Base-by-base conservation (phyloP, 1,284 basidiomycete species). In the Somion occarium region DNA sequence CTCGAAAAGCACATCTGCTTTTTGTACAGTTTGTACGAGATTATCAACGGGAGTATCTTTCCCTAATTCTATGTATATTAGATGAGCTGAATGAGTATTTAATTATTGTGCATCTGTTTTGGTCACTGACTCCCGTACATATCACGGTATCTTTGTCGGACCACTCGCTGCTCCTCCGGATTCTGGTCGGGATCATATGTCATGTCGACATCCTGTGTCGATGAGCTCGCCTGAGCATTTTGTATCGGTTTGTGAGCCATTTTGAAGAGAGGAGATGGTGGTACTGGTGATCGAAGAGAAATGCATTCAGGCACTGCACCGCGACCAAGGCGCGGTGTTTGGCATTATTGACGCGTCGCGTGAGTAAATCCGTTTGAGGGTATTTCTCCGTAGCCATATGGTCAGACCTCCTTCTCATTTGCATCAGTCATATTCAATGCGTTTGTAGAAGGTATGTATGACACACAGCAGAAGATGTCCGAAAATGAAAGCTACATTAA, bases 101-200 rank as follows among this genome's bases (percentile, higher is more conserved):
- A 20, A 42, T 4, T 23, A 25, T 22, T 3, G n/a, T 15, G 43
- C 45, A 26, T 12, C 5, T 37, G n/a, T 26, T 46, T n/a, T 5
- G 24, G 19, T 46, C 5, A 38, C 46, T 38, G 11, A 23, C 46
- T 20, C n/a, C 34, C 46, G 9, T 25, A n/a, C 12, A 46, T 22
- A 22, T 51, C 19, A 54, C 88, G 81, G 61, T 90, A 91, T 54
- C 79, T 72, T 61, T 83, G 81, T 43, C 90, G 74, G 5, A 91
- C 70, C 39, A 73, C 73, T 56, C 89, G 82, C 65, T 86, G 85
- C 64, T 87, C 82, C 51, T 85, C 83, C 2, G 80, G 78, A 69
- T 90, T 75, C 62, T 91, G 88, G 63, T 91, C 86, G 13, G 89
- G 88, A 61, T 91, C 87, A 59, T 88, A 91, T 15, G 72, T 69